Evolutionary conservation across 2,329 filamentous ascomycete species (phyloP).

Genomic region (Pseudohalonectria lignicola): DNA sequence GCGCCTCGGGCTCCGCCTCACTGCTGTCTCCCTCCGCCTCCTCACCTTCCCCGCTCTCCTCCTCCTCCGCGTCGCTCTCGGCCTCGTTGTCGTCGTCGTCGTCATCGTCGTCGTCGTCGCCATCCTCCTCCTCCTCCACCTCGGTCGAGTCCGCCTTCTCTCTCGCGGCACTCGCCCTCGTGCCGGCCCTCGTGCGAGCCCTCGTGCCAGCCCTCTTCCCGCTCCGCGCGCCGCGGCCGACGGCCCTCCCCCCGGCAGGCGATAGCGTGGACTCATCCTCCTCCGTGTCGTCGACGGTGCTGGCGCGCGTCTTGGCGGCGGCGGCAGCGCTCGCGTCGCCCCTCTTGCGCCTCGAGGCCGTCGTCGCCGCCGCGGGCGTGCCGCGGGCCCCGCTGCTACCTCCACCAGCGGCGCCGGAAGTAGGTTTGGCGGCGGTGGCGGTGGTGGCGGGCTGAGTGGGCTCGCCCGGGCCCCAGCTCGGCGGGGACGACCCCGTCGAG

Average conservation of each 20-base stretch:
- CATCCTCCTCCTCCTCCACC: conserved; percentile 1
- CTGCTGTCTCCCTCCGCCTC: conserved; percentile 2
- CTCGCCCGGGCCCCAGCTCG: conserved; percentile 10
- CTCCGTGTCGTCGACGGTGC: conserved; percentile 5
- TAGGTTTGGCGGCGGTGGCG: conserved; percentile 7
- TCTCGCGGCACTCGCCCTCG: not conserved
- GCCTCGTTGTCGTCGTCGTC: conserved; percentile 1
- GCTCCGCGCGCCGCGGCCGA: conserved; percentile 2
- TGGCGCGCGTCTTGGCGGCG: conserved; percentile 4
- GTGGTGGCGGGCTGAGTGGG: conserved; percentile 7
- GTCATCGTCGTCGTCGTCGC: not conserved
- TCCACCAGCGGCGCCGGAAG: no score
- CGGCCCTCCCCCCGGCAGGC: no score
- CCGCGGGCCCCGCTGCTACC: no score
- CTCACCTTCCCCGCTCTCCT: not conserved
- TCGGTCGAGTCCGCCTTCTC: conserved; percentile 1
- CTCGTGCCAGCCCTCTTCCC: conserved; percentile 3
- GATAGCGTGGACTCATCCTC: conserved; percentile 3
- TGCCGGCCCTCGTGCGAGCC: conserved; percentile 3
- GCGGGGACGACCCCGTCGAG: conserved; percentile 8
- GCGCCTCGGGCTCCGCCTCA: not conserved
- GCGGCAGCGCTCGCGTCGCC: conserved; percentile 11
- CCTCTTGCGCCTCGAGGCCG: conserved; percentile 5
- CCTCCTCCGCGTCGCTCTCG: not conserved
- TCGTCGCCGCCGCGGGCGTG: not conserved